A percentile compares a stretch with the other conserved stretches of the same genome.
These are phyloP conservation scores for Asclepias syriaca DNA, from an alignment of 257 asterid genomes.

Conservation along the genomic window DNA sequence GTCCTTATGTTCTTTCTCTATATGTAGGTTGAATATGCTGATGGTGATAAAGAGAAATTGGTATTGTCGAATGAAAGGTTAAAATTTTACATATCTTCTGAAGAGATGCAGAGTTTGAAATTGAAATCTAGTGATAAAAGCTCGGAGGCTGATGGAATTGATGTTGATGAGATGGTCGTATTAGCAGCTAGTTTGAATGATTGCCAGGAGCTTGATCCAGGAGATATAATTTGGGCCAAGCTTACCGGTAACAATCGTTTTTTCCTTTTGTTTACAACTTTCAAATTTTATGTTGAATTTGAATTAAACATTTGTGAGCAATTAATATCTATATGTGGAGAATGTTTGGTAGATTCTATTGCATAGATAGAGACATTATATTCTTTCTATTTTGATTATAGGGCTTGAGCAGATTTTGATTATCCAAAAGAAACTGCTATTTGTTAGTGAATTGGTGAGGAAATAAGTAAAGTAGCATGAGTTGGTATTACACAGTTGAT, in stretches of 20 bases:
- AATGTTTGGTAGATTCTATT: neutral
- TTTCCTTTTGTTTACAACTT: neutral
- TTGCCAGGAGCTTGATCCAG: constrained; percentile 73
- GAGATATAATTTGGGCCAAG: constrained; percentile 96
- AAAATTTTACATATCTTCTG: constrained; percentile 58
- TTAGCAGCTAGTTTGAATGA: constrained; percentile 84
- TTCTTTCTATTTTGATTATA: neutral
- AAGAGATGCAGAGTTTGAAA: constrained; percentile 57
- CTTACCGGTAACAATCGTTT: constrained; percentile 61
- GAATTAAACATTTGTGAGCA: neutral
- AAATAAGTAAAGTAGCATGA: neutral
- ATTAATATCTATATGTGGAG: neutral
- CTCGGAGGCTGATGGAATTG: constrained; percentile 60
- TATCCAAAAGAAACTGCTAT: neutral
- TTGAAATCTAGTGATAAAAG: constrained; percentile 47
- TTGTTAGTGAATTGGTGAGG: neutral
- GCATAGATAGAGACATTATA: neutral
- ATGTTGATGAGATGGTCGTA: constrained; percentile 77
- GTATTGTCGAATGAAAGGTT: constrained; percentile 60
- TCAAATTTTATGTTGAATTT: constrained; percentile 13
- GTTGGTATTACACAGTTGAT: neutral
- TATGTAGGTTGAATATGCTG: constrained; percentile 81
- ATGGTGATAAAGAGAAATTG: constrained; percentile 75
- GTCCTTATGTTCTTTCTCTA: constrained; percentile 15
- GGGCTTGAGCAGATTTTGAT: neutral